Evolutionary conservation across 2,329 filamentous ascomycete genomes (phyloP), one percentile per base, ranked within the genome.

Genomic region (Diaporthe amygdali): DNA sequence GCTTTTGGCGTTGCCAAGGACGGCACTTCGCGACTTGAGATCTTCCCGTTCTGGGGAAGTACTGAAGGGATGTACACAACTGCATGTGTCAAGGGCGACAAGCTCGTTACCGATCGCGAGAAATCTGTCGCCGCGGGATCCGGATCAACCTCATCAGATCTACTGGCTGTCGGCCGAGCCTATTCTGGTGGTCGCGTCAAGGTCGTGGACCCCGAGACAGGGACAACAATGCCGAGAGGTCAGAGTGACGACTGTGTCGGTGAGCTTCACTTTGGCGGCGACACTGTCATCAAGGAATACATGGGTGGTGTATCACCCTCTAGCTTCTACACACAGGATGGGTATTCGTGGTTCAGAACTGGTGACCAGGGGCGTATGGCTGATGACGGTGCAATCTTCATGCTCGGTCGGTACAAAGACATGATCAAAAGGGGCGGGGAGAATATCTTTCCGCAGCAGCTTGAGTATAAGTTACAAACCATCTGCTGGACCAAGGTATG

Each of bases 321-420:
- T 0, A 63, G 41, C n/a, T 63, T 63, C 27, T 63, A 63, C 6
- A 37, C n/a, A 6, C 27, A 47, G 2, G 41, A 47, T 47, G 59
- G 41, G 10, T 5, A 22, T 17, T 47, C 41, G 1, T 63, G 59
- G 59, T 63, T 63, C 17, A 47, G 10, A n/a, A 63, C 59, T 9
- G 59, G 59, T 8, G 59, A 63, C 17, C 59, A 63, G n/a, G 59
- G 59, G 20, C 59, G 59, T 41, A 63, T 63, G 59, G 59, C 59
- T 2, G 14, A 10, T 7, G 59, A 49, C 7, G 59, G 59, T 4
- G 47, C 59, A 2, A 47, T 63, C n/a, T 63, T 63, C 59, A 63
- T 63, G 59, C 41, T 63, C 0, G 59, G 59, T 10, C 27, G 59
- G 3, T 63, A 63, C n/a, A 63, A 63, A n/a, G 59, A 63, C 14